Conservation (phyloP, 345 rosid genomes). For the Crucihimalaya himalaica region DNA sequence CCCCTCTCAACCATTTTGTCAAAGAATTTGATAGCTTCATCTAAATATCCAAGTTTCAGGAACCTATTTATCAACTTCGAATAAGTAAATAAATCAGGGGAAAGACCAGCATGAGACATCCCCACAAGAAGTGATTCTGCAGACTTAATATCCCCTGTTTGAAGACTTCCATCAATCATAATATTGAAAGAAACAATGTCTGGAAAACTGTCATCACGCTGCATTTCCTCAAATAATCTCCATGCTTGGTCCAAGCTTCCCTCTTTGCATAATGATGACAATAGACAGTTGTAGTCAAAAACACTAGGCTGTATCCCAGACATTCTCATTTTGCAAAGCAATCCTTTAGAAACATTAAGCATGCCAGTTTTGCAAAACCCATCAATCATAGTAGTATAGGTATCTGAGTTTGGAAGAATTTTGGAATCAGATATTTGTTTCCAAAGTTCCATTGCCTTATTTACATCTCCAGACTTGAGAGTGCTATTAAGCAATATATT, state of each 20-base stretch:
- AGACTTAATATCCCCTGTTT: slow-evolving; percentile 52
- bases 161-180: slow-evolving; percentile 63
- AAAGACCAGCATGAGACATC: slow-evolving; percentile 56
- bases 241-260: slow-evolving; percentile 65
- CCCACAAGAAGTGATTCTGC: slow-evolving; percentile 51
- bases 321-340: slow-evolving; percentile 53
- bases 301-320: slow-evolving; percentile 43
- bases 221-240: slow-evolving; percentile 58
- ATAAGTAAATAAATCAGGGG: slow-evolving; percentile 58
- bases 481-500: slow-evolving; percentile 51
- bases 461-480: slow-evolving; percentile 50
- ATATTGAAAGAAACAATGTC: slow-evolving; percentile 54
- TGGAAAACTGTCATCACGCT: slow-evolving; percentile 39
- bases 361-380: slow-evolving; percentile 57
- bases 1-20: slow-evolving; percentile 66
- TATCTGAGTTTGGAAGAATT: slow-evolving; percentile 49
- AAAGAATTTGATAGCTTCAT: slow-evolving; percentile 52
- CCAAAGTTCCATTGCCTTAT: slow-evolving; percentile 64
- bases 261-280: slow-evolving; percentile 65
- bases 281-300: slow-evolving; percentile 52
- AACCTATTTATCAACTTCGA: slow-evolving; percentile 58
- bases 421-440: slow-evolving; percentile 47
- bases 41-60: slow-evolving; percentile 54
- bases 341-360: slow-evolving; percentile 64
- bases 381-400: slow-evolving; percentile 52